These are phyloP conservation scores for Spirogloea muscicola DNA, from an alignment of 139 green algal species.

Conservation along the genomic window DNA sequence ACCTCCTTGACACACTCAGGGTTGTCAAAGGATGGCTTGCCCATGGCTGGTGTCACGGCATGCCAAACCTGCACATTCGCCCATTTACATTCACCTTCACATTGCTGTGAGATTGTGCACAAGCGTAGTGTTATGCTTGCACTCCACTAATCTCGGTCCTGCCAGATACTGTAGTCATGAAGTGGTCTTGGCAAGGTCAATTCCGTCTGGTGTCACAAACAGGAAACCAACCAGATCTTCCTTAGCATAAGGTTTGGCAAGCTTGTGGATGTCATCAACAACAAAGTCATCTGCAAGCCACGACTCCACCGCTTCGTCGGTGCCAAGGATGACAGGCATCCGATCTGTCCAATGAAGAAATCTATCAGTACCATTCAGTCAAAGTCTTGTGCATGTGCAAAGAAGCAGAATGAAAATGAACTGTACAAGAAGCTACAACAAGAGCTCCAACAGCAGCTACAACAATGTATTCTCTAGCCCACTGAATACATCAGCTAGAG, in stretches of 20 bases:
- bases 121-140: slow-evolving; percentile 4
- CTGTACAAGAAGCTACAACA: not conserved
- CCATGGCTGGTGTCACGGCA: slow-evolving; percentile 34
- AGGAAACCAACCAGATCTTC: slow-evolving; percentile 6
- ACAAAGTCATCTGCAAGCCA: slow-evolving; percentile 19
- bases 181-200: not conserved
- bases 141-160: not conserved
- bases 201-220: not conserved
- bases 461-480: no score
- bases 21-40: slow-evolving; percentile 36
- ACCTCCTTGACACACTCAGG: slow-evolving; percentile 35
- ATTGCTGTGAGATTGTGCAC: no score
- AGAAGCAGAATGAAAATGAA: not conserved
- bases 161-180: not conserved
- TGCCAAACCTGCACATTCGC: slow-evolving; percentile 31
- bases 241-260: slow-evolving; percentile 11
- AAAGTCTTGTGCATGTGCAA: no score
- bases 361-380: not conserved
- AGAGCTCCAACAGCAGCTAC: no score
- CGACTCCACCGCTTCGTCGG: not conserved
- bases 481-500: no score
- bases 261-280: not conserved
- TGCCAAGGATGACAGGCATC: slow-evolving; percentile 26
- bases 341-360: slow-evolving; percentile 23
- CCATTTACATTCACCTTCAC: not conserved